Percentiles rank a stretch among this genome's conserved stretches.
phyloP scores from a whole-genome alignment of 2,329 filamentous ascomycete genomes.

The Colletotrichum tropicale region DNA sequence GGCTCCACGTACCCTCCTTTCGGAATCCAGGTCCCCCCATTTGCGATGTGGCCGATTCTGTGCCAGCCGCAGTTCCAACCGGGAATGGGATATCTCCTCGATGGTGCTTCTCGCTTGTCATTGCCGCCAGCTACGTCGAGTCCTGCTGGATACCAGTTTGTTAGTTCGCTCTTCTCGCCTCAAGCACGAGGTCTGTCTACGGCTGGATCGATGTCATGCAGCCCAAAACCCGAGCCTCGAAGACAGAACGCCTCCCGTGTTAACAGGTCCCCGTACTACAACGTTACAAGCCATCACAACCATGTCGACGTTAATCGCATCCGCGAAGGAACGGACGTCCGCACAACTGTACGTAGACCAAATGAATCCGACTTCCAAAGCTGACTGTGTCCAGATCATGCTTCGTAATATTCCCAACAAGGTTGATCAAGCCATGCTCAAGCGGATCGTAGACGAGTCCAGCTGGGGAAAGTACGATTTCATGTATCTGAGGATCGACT shows the following conservation, averaged over 20 bases:
- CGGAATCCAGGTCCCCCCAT: conserved; percentile 25
- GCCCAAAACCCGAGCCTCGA: conserved; percentile 42
- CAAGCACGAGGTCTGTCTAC: not conserved
- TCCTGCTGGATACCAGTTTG: not conserved
- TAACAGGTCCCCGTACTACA: conserved; percentile 50
- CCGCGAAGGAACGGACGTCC: conserved; percentile 70
- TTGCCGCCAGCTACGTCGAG: not conserved
- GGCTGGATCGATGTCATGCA: conserved; percentile 24
- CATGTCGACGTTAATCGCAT: conserved; percentile 67
- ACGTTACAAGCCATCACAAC: conserved; percentile 59
- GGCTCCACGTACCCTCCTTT: not conserved
- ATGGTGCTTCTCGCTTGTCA: conserved; percentile 17
- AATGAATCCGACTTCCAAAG: not conserved
- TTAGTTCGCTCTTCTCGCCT: conserved; percentile 27
- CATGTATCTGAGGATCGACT: conserved; percentile 91
- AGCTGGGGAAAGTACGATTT: conserved; percentile 90
- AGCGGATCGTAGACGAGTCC: conserved; percentile 78
- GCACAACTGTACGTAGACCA: conserved; percentile 67
- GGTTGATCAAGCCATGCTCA: conserved; percentile 78
- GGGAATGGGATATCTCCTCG: conserved; percentile 31
- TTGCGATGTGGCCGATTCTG: conserved; percentile 37
- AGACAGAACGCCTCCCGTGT: conserved; percentile 55
- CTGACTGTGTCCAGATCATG: conserved; percentile 75
- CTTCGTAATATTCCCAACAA: conserved; percentile 94
- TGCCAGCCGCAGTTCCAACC: conserved; percentile 32